These are phyloP conservation scores for Neospermospora avenae DNA, from an alignment of 2,329 filamentous ascomycete species.

Conservation along the genomic window DNA sequence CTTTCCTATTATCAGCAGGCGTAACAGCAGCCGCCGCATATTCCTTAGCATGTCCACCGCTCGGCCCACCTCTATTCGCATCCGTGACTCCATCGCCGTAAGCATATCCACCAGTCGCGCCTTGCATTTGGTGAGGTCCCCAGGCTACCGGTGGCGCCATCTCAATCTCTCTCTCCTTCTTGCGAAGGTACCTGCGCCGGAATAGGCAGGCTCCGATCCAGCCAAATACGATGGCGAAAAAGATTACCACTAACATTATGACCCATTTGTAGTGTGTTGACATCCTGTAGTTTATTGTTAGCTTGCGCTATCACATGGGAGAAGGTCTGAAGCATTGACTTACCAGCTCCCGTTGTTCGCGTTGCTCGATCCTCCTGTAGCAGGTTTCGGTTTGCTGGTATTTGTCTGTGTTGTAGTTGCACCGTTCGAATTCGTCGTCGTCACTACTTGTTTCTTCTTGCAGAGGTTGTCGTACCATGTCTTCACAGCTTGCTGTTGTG, in stretches of 20 bases:
- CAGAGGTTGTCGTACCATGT: constrained; percentile 71
- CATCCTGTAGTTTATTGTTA: constrained; percentile 48
- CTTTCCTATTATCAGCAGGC: constrained; percentile 12
- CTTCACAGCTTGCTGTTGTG: constrained; percentile 54
- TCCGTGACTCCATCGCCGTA: constrained; percentile 22
- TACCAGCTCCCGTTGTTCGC: constrained; percentile 24
- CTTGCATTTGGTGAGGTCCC: constrained; percentile 38
- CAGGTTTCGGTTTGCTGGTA: constrained; percentile 1
- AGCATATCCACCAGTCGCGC: constrained; percentile 25
- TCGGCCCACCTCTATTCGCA: neutral
- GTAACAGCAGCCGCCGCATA: constrained; percentile 11
- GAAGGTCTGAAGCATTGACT: neutral
- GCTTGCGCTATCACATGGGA: neutral
- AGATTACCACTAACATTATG: constrained; percentile 73
- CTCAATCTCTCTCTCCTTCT: constrained; percentile 52
- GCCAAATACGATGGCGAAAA: constrained; percentile 63
- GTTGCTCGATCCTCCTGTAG: neutral
- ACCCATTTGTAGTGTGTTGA: constrained; percentile 75
- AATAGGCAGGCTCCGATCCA: constrained; percentile 67
- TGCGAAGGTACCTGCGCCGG: constrained; percentile 70
- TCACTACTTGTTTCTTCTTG: constrained; percentile 40
- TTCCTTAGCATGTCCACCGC: constrained; percentile 20
- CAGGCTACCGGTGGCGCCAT: constrained; percentile 37
- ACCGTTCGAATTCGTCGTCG: constrained; percentile 21
- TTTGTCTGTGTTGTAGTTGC: constrained; percentile 3